Evolutionary conservation across 768 basidiomycete species (phyloP), one percentile per base, ranked within the genome.

Genomic region (Scleroderma bovista): DNA sequence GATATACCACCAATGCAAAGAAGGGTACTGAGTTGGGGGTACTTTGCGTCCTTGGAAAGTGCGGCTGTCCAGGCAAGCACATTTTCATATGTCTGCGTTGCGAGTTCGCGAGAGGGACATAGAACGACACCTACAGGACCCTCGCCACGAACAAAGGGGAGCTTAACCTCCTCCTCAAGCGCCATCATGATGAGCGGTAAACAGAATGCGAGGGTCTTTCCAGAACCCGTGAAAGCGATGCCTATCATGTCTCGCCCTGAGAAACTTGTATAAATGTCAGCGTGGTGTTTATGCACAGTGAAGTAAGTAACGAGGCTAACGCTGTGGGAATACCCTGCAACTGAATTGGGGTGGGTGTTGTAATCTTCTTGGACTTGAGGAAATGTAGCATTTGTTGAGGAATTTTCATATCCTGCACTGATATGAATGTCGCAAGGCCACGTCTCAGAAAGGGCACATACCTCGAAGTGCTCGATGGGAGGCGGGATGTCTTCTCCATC

Each of bases 141-240:
- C 76, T 99, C 96, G 3, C 94, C 93, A 48, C 88, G 83, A 24
- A 87, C 71, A 67, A 97, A 92, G 0, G 95, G 88, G 32, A 98
- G 69, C 56, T 89, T 93, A 51, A 74, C 76, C 69, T 98, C 96
- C 66, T 95, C 93, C 72, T 98, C 95, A 15, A 95, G 75, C 1
- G 93, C 88, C 57, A 89, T 75, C 96, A 99, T 98, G 57, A 98
- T 93, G 22, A 97, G 75, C 2, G 96, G 96, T n/a, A 99, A 74
- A 56, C 93, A 95, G 71, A 99, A 99, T 0, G 94, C 86, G n/a
- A 99, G 80, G 0, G 96, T 99, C 71, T 99, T 99, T 15, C 96
- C 96, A 0, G 95, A 98, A 34, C 96, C 96, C 22, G 96, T 99
- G 71, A 98, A 98, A 3, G 96, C 96, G 56, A 99, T 98, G 17